Base-by-base conservation (phyloP, 306 rosid species). In the Vachellia collinsii region DNA sequence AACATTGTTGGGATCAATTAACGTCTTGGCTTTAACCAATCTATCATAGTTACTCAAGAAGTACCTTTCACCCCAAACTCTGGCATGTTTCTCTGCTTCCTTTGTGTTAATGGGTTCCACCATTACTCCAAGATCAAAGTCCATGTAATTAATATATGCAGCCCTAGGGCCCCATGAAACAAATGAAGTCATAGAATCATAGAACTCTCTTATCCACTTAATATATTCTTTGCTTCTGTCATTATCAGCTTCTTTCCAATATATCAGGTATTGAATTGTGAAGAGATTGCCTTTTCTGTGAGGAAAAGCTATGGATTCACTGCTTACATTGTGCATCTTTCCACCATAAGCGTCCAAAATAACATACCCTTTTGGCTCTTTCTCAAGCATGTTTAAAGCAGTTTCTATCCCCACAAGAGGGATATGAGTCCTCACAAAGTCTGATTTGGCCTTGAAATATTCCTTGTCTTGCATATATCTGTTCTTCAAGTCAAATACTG, bases 161-260 rank as follows among this genome's bases (percentile, higher is more conserved):
- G 94, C 92, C 75, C 97, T 93, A 14, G 97, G 96, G 83, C 88
- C 87, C 66, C 76, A 63, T 37, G 97, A 93, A 51, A 91, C 97
- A 79, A 77, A 89, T 4, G 80, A 76, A 12, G 89, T 75, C 96
- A 91, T 93, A 43, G 88, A 82, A 64, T 34, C 59, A 84, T 93
- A 87, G 11, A 93, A 81, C 63, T 63, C 81, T 83, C 91, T 87
- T 66, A 91, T 76, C 97, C 97, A 93, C 51, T 82, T 84, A 80
- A 85, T 72, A 70, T 91, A 93, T 43, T 74, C 86, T 6, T 75
- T 69, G 83, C 86, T 83, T 71, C 84, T 82, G 29, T 85, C 84
- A 20, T 91, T 75, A 43, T 88, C 90, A 50, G 38, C 77, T 67
- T 88, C 85, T 51, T 81, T 65, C 97, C 97, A 91, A 54, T 85